Evolutionary conservation across 2,329 filamentous ascomycete genomes (phyloP).

Genomic region (Alternaria brassicae): DNA sequence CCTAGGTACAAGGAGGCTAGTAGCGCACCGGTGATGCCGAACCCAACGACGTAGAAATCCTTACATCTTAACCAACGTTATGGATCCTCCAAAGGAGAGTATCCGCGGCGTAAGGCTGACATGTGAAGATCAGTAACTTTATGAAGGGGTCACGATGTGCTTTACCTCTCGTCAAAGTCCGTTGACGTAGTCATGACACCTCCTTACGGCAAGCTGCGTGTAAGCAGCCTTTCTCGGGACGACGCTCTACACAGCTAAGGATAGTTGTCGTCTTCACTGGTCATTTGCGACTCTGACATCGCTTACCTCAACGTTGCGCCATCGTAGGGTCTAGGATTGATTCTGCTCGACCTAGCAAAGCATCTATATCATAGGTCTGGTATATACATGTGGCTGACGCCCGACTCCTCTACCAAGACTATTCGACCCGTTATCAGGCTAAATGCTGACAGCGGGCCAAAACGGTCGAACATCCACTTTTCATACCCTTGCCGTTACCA

Average conservation of each 20-base stretch:
- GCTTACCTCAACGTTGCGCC: constrained; percentile 21
- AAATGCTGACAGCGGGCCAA: constrained; percentile 29
- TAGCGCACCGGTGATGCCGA: constrained; percentile 12
- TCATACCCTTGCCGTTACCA: constrained; percentile 25
- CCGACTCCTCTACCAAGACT: constrained; percentile 25
- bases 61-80: not conserved
- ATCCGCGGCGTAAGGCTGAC: constrained; percentile 8
- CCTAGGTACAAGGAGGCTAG: constrained; percentile 6
- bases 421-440: constrained; percentile 33
- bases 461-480: constrained; percentile 30
- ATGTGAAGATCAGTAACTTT: not conserved
- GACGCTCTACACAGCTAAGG: constrained; percentile 32
- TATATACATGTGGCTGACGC: constrained; percentile 36
- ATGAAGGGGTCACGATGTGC: not conserved
- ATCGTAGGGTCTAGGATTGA: constrained; percentile 22
- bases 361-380: constrained; percentile 29
- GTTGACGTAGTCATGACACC: not conserved
- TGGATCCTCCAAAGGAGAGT: not conserved
- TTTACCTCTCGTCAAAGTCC: not conserved
- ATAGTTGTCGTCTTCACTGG: constrained; percentile 11
- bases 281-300: constrained; percentile 17
- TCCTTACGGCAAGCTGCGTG: constrained; percentile 21
- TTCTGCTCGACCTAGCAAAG: constrained; percentile 18
- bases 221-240: constrained; percentile 39
- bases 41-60: constrained; percentile 12